phyloP scores from a whole-genome alignment of 2,329 filamentous ascomycete species.

The Aspergillus terreus region DNA sequence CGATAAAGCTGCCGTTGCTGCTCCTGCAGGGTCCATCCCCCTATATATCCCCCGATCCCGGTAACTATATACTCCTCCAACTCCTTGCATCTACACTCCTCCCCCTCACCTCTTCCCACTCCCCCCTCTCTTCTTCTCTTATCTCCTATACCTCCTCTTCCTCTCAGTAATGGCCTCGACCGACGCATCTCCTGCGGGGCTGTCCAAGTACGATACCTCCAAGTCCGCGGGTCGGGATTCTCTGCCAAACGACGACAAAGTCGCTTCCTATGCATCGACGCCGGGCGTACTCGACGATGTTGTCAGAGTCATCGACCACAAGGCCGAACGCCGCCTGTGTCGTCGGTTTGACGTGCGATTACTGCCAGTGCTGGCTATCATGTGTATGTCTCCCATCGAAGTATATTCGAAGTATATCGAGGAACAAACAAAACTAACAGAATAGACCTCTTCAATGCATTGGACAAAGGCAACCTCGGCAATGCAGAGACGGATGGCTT shows the following conservation, averaged over 20 bases:
- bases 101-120: background rate
- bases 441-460: conserved; percentile 53
- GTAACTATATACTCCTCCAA: background rate
- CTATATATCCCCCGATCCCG: too few species aligned
- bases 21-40: too few species aligned
- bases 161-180: conserved; percentile 3
- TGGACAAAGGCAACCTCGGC: conserved; percentile 50
- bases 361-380: conserved; percentile 56
- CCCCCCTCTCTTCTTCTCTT: background rate
- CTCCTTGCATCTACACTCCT: background rate
- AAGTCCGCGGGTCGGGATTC: conserved; percentile 6
- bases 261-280: conserved; percentile 7
- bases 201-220: conserved; percentile 5
- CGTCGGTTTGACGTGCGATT: conserved; percentile 51
- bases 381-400: conserved; percentile 41
- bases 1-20: background rate
- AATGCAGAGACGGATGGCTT: conserved; percentile 57
- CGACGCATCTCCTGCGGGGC: background rate
- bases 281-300: conserved; percentile 23
- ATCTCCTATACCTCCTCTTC: background rate
- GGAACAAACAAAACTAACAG: conserved; percentile 5
- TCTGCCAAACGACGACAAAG: conserved; percentile 12
- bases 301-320: conserved; percentile 39
- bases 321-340: conserved; percentile 48
- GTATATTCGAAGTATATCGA: background rate